These are phyloP conservation scores for Colletotrichum eleusines DNA, from an alignment of 2,329 filamentous ascomycete species.

Conservation along the genomic window DNA sequence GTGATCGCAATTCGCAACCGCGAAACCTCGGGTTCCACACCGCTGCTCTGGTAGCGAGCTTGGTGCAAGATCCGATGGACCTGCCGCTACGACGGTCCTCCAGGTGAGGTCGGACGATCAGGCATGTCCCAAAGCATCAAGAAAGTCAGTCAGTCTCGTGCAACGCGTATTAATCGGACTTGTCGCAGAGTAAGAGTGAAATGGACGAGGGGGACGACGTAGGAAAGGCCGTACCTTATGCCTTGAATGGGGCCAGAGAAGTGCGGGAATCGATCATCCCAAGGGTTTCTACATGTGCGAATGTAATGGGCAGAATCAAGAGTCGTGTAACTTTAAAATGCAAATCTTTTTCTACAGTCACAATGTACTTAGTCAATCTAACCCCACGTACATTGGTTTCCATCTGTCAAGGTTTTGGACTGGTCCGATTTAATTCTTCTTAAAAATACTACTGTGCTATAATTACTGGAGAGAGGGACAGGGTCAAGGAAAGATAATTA, in stretches of 20 bases:
- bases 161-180: neutral
- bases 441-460: no score
- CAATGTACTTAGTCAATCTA: neutral
- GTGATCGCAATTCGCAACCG: neutral
- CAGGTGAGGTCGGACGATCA: no score
- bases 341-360: neutral
- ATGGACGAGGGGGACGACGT: neutral
- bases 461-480: rapidly evolving
- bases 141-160: neutral
- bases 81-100: neutral
- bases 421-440: no score
- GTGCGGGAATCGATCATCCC: neutral
- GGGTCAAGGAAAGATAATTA: neutral
- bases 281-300: neutral
- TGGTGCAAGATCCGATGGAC: neutral
- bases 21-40: no score
- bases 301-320: neutral
- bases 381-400: neutral
- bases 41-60: no score
- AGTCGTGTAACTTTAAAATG: neutral
- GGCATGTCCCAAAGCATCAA: neutral
- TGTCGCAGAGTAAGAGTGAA: neutral
- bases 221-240: neutral
- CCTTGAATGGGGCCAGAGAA: neutral
- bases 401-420: neutral